Base-by-base conservation (phyloP, 805 yeast species). In the Starmerella vaccinii region DNA sequence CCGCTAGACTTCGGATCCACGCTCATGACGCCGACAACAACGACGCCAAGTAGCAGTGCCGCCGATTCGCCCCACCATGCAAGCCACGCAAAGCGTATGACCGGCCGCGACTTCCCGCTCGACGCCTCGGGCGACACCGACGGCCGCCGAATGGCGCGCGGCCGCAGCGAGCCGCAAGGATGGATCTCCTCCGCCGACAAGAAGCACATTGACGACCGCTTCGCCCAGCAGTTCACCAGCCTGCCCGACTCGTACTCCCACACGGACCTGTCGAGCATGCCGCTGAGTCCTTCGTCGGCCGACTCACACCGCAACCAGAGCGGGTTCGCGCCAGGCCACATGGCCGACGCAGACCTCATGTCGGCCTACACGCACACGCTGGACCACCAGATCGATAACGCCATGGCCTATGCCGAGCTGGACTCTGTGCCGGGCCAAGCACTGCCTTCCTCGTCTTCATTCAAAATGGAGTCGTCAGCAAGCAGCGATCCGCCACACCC, bases 241-340 rank as follows among this genome's bases (percentile, higher is more conserved):
- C 24, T 32, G 19, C 50, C 33, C 29, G 33, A 42, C 37, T 37
- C 34, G 19, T 13, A 42, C 6, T 19, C 46, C 12, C 51, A 51
- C 47, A 22, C 46, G 4, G 51, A 51, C 43, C 21, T 30, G 16
- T 30, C 51, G 5, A 47, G 48, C 7, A 30, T 51, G 19, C 54
- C 54, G n/a, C 40, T 51, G 18, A 47, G 51, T 24, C 54, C 54
- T 8, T 47, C 51, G 9, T 51, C 54, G 16, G 50, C 54, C 3
- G 50, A 32, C 18, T 51, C 51, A 19, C 39, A 27, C 30, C 45
- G 45, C 7, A 32, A 19, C 26, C 22, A 37, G 13, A 10, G 16
- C 15, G 30, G 32, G 7, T 19, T 49, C 24, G 46, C 35, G 15
- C n/a, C 34, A 8, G 18, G 12, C 18, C 24, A 9, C 22, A 15